Conservation (phyloP, 2,329 filamentous ascomycete species). For the Claviceps pazoutovae region DNA sequence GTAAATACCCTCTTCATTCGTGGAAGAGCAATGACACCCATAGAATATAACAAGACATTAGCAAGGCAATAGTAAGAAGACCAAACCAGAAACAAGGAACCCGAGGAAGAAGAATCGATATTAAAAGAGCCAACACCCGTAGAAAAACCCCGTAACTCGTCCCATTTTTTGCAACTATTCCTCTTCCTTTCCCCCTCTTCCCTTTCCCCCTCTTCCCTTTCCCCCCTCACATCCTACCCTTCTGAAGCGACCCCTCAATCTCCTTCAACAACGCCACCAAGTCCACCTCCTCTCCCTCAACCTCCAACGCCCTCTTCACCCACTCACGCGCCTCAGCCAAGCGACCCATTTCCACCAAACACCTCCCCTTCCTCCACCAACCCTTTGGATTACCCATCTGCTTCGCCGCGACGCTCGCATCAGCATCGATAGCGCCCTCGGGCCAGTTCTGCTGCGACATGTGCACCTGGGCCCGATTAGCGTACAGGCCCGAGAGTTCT, state of each 20-base stretch:
- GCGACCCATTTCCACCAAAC: conserved; percentile 80
- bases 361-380: conserved; percentile 81
- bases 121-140: too few relatives aligned
- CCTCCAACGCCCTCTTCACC: conserved; percentile 64
- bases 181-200: not conserved
- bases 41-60: too few relatives aligned
- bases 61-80: too few relatives aligned
- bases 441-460: conserved; percentile 75
- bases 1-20: too few relatives aligned
- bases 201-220: not conserved
- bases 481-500: conserved; percentile 65
- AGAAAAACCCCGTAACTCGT: not conserved
- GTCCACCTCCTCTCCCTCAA: conserved; percentile 59
- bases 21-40: too few relatives aligned
- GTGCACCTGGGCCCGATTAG: conserved; percentile 80
- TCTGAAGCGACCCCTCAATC: conserved; percentile 34
- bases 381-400: conserved; percentile 80
- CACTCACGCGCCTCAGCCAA: conserved; percentile 70
- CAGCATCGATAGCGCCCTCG: conserved; percentile 75
- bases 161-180: not conserved
- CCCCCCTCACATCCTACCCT: conserved; percentile 18
- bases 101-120: too few relatives aligned
- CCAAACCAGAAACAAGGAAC: too few relatives aligned
- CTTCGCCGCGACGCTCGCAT: conserved; percentile 79
- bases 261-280: conserved; percentile 51